Conservation (phyloP, 1,284 basidiomycete genomes). For the Pisolithus thermaeus region DNA sequence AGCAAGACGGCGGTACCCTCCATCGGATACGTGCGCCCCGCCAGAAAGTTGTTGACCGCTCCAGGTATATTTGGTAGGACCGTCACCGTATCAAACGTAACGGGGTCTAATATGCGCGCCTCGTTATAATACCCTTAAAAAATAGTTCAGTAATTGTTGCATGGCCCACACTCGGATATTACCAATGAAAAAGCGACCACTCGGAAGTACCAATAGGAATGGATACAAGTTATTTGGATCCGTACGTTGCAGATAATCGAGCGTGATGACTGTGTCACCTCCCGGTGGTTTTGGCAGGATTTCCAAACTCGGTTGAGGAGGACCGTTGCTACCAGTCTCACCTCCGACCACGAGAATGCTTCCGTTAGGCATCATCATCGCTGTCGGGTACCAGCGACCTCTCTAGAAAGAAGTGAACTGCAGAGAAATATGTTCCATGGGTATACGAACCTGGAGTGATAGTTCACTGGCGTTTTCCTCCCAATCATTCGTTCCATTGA, state of each 20-base stretch:
- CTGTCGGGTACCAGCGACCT: slow-evolving; percentile 69
- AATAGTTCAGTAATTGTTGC: neutral
- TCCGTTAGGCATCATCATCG: slow-evolving; percentile 61
- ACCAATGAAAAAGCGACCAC: slow-evolving; percentile 62
- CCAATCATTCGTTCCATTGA: slow-evolving; percentile 53
- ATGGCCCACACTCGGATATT: neutral
- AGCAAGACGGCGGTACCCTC: slow-evolving; percentile 66
- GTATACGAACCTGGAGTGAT: slow-evolving; percentile 34
- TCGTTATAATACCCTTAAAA: slow-evolving; percentile 67
- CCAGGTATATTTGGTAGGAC: slow-evolving; percentile 68
- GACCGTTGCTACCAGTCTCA: slow-evolving; percentile 63
- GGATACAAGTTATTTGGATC: slow-evolving; percentile 75
- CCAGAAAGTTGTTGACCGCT: slow-evolving; percentile 66
- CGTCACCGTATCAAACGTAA: slow-evolving; percentile 53
- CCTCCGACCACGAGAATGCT: slow-evolving; percentile 69
- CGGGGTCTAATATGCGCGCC: slow-evolving; percentile 66
- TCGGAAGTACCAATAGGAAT: slow-evolving; percentile 66
- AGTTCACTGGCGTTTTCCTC: slow-evolving; percentile 42
- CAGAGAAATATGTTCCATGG: neutral
- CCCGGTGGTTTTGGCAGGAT: slow-evolving; percentile 44
- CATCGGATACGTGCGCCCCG: slow-evolving; percentile 72
- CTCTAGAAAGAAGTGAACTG: slow-evolving; percentile 32
- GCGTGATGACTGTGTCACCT: slow-evolving; percentile 34
- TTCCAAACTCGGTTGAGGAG: slow-evolving; percentile 61
- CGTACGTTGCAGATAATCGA: slow-evolving; percentile 50